Base-by-base conservation (phyloP, 371 early-diverging fungal species). In the Rhizomucor miehei region DNA sequence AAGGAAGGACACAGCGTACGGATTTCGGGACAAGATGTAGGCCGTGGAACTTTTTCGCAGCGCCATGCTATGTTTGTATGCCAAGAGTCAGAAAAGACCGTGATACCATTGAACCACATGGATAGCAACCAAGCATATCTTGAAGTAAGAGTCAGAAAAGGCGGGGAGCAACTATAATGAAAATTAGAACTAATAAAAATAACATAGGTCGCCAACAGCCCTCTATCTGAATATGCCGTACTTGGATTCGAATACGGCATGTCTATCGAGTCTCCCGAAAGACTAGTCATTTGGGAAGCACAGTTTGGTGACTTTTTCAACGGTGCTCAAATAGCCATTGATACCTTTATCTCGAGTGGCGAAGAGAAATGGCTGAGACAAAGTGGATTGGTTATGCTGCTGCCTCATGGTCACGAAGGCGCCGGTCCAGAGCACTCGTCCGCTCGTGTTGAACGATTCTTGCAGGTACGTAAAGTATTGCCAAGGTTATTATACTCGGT, bases 241-340 rank as follows among this genome's bases (percentile, higher is more conserved):
- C 73, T 98, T 19, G 98, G 95, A 1, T 98, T 95, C 60, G 98
- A 98, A 66, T 89, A 91, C 51, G 98, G 98, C 40, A 86, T 92
- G 70, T 90, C 93, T 3, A 83, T 88, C 59, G 95, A 91, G 65
- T 80, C 86, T 12, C 97, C 97, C 9, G 81, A 89, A 46, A 71
- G 84, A 1, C 70, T 98, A 13, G 84, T 84, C 35, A 86, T 98
- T 37, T 98, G 98, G 98, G 98, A 98, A 67, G 98, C 98, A 0
- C 98, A 98, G 77, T 98, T 98, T 72, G 98, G 98, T 46, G 98
- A 98, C 71, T 98, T 98, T 70, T 89, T 89, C 81, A 98, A 98
- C 68, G 90, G 91, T 20, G 98, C 98, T 0, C 98, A 98, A 65
- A 90, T 95, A 54, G 89, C 95, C 21, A 87, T 97, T 60, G 98